These are phyloP conservation scores for Postia placenta DNA, from an alignment of 768 basidiomycete genomes.

Conservation along the genomic window DNA sequence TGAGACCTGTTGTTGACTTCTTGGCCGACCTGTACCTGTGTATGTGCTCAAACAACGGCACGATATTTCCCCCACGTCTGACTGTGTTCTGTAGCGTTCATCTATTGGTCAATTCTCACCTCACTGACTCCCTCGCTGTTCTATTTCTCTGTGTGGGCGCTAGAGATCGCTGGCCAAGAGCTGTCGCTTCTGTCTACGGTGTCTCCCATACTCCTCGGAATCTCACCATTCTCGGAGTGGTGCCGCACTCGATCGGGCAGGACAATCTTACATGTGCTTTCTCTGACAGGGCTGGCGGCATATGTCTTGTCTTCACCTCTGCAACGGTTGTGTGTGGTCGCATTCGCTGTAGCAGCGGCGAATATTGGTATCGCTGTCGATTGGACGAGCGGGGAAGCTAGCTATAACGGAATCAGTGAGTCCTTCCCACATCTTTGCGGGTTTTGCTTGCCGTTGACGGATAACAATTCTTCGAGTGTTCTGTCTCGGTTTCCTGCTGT, in stretches of 20 bases:
- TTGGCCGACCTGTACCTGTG: slow-evolving; percentile 51
- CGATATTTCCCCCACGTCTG: slow-evolving; percentile 2
- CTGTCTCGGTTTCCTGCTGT: slow-evolving; percentile 58
- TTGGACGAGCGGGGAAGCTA: slow-evolving; percentile 41
- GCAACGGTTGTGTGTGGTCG: slow-evolving; percentile 51
- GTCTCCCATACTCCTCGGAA: slow-evolving; percentile 57
- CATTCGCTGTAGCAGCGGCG: slow-evolving; percentile 43
- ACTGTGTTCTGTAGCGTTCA: slow-evolving; percentile 44
- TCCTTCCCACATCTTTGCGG: slow-evolving; percentile 10
- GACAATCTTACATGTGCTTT: slow-evolving; percentile 40
- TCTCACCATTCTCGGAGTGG: slow-evolving; percentile 38
- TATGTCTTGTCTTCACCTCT: slow-evolving; percentile 46
- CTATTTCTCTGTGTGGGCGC: slow-evolving; percentile 90
- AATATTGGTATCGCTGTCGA: slow-evolving; percentile 45
- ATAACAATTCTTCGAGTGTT: slow-evolving; percentile 38
- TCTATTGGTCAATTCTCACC: slow-evolving; percentile 83
- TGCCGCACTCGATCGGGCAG: slow-evolving; percentile 43
- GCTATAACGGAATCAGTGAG: slow-evolving; percentile 47
- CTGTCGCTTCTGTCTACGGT: slow-evolving; percentile 66
- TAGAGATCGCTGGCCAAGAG: slow-evolving; percentile 80
- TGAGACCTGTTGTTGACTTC: slow-evolving; percentile 22
- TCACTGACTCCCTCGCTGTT: slow-evolving; percentile 74
- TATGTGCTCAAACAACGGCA: slow-evolving; percentile 27
- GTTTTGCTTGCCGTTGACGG: too few species aligned
- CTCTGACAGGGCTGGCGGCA: slow-evolving; percentile 47